Conservation (phyloP, 345 rosid genomes). For the Eucalyptus pauciflora region DNA sequence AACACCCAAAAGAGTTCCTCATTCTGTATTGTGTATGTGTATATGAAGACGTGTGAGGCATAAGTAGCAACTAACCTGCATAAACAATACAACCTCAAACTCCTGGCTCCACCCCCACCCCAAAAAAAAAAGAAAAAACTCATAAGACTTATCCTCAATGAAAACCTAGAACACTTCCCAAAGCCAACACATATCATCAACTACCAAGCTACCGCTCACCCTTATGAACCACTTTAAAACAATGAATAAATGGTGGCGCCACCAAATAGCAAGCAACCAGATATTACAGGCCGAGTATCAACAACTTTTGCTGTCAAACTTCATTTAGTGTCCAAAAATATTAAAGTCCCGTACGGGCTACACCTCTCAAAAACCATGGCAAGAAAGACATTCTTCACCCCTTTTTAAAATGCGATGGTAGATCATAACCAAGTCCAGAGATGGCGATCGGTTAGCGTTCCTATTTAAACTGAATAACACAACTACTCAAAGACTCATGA, state of each 20-base stretch:
- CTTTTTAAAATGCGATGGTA: not conserved
- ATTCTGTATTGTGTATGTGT: not conserved
- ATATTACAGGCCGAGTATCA: not conserved
- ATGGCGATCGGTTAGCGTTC: not conserved
- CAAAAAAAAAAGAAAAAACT: not conserved
- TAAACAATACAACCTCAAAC: not conserved
- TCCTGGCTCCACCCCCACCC: not conserved
- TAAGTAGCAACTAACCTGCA: not conserved
- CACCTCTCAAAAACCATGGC: not conserved
- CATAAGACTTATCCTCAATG: not conserved
- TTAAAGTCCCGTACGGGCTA: not conserved
- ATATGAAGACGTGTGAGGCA: not conserved
- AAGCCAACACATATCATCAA: not conserved
- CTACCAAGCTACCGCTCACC: not conserved
- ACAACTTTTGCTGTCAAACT: not conserved
- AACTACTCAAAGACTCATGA: not conserved
- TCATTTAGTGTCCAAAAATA: not conserved
- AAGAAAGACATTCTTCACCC: not conserved
- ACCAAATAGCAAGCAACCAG: not conserved
- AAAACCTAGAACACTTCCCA: not conserved
- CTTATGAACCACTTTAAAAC: not conserved
- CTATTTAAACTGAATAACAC: not conserved
- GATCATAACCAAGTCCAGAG: not conserved
- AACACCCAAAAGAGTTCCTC: not conserved
- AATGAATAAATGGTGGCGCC: not conserved